Base-by-base conservation (phyloP, 192 early-diverging fungal genomes). In the Martensiomyces pterosporus region DNA sequence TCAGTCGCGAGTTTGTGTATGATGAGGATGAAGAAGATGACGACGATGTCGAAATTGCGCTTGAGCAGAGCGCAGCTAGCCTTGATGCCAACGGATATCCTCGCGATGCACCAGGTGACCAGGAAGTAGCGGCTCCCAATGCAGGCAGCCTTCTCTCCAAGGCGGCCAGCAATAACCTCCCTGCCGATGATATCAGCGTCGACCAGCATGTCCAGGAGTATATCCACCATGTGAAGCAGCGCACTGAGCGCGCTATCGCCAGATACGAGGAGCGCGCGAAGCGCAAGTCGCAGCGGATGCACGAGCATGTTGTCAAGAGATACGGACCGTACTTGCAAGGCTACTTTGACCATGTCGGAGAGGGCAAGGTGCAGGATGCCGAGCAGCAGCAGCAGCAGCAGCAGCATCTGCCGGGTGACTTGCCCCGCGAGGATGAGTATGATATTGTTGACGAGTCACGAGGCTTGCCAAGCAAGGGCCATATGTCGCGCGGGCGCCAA, bases 271-370 rank as follows among this genome's bases (percentile, higher is more conserved):
- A 67, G 43, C 47, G 40, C 24, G 36, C 49, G 4, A 47, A 41
- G 52, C 71, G 56, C 58, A 75, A 67, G 56, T 55, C 54, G 1
- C 50, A 64, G 55, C 71, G 71, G 44, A 64, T 75, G 43, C 71
- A 66, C 36, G 64, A 75, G 35, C 59, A 63, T 35, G 55, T 75
- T 2, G 46, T 75, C 22, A 52, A 67, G 48, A 55, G 59, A n/a
- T 75, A 75, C 26, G 69, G 62, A 9, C 52, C 62, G 13, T 73
- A 73, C 19, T 46, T 73, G 27, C 48, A 52, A 3, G 62, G 58
- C 3, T 73, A 73, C 39, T 52, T 61, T 49, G 57, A 73, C 18
- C 56, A 26, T 3, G 40, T 40, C 1, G 60, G 60, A 9, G 47
- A 36, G 18, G 23, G 34, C 2, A 41, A 35, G 2, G 63, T 56